A percentile compares a stretch with the other conserved stretches of the same genome.
Evolutionary conservation across 2,329 filamentous ascomycete genomes (phyloP).

Genomic region (Colletotrichum aenigma): DNA sequence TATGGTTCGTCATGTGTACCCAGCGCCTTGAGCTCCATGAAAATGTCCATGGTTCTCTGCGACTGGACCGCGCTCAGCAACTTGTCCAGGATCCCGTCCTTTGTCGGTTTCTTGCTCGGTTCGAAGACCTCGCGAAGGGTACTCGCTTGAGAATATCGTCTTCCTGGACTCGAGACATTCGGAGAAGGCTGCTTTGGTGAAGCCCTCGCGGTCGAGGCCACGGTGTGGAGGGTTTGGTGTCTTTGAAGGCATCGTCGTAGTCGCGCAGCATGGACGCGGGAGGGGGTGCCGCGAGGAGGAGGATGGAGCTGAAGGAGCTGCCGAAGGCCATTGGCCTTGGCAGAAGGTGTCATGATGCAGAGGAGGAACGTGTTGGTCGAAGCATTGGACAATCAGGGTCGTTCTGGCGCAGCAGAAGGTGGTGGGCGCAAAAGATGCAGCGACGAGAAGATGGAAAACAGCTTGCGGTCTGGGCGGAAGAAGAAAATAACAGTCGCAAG

Average conservation of each 20-base stretch:
- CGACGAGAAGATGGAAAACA: background rate
- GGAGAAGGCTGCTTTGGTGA: background rate
- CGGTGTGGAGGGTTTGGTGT: background rate
- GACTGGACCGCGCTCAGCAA: conserved; percentile 37
- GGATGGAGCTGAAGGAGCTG: conserved; percentile 23
- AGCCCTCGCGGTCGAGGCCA: background rate
- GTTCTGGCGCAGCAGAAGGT: background rate
- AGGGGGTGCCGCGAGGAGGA: conserved; percentile 27
- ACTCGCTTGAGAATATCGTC: background rate
- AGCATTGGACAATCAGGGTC: background rate
- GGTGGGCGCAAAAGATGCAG: background rate
- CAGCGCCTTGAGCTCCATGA: conserved; percentile 31
- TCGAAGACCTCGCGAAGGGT: background rate
- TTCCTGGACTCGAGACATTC: background rate
- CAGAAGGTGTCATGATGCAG: conserved; percentile 16
- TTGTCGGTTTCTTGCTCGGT: background rate
- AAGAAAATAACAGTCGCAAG: background rate
- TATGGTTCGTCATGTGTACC: conserved; percentile 7
- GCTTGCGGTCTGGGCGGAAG: background rate
- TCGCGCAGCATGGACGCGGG: conserved; percentile 27
- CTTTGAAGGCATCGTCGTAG: conserved; percentile 23
- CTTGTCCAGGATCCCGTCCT: background rate
- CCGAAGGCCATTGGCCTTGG: conserved; percentile 26
- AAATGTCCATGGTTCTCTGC: conserved; percentile 26
- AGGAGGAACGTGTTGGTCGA: background rate